These are phyloP conservation scores for Phanerochaete sordida DNA, from an alignment of 768 basidiomycete species.

Conservation along the genomic window DNA sequence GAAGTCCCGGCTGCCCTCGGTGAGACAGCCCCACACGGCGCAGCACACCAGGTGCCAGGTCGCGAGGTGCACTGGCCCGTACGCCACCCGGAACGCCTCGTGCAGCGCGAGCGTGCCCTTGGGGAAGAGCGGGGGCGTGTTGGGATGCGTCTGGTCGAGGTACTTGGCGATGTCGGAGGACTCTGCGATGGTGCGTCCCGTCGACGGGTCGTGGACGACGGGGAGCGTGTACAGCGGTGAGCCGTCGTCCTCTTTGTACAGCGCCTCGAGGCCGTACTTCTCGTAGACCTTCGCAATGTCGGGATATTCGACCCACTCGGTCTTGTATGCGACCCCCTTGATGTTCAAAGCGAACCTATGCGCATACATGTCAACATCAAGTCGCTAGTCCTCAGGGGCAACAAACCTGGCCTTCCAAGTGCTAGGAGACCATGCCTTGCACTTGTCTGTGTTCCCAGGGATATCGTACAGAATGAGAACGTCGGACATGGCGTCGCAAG, in stretches of 20 bases:
- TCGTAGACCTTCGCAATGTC: conserved; percentile 35
- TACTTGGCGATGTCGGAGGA: conserved; percentile 47
- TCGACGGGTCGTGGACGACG: conserved; percentile 38
- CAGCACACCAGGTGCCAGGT: conserved; percentile 3
- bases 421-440: conserved; percentile 40
- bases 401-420: conserved; percentile 42
- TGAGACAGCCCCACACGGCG: conserved; percentile 15
- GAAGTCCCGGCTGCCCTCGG: conserved; percentile 27
- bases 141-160: conserved; percentile 47
- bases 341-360: conserved; percentile 34
- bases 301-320: conserved; percentile 42
- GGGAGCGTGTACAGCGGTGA: conserved; percentile 23
- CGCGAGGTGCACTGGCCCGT: background rate
- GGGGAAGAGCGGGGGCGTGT: conserved; percentile 37
- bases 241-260: conserved; percentile 15
- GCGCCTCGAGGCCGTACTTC: conserved; percentile 31
- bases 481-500: conserved; percentile 13
- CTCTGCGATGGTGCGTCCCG: conserved; percentile 35
- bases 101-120: conserved; percentile 26
- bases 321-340: conserved; percentile 35
- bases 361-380: background rate
- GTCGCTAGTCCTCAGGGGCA: background rate
- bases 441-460: conserved; percentile 25
- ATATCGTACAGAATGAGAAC: conserved; percentile 44
- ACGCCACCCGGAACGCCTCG: conserved; percentile 18